Conservation (phyloP, 805 yeast genomes). For the Priceomyces castillae region DNA sequence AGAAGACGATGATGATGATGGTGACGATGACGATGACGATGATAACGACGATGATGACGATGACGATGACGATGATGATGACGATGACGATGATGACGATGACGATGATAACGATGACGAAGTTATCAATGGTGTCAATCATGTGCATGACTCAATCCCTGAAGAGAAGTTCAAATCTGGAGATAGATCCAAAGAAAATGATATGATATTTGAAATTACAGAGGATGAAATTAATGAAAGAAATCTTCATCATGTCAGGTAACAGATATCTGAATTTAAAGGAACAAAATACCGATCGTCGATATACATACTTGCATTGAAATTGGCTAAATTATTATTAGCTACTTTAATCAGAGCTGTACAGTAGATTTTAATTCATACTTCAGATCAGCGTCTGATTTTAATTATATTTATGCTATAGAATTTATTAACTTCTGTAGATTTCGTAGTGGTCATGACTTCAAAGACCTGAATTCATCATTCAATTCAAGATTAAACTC, state of each 20-base stretch:
- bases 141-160: background rate
- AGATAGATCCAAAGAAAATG: conserved; percentile 12
- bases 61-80: conserved; percentile 38
- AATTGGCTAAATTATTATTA: no score
- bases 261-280: no score
- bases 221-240: conserved; percentile 12
- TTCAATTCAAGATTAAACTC: conserved; percentile 12
- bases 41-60: conserved; percentile 39
- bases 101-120: conserved; percentile 15
- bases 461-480: conserved; percentile 8
- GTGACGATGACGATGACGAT: conserved; percentile 36
- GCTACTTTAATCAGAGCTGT: background rate
- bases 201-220: conserved; percentile 23
- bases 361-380: background rate
- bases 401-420: background rate
- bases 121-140: background rate
- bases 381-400: background rate
- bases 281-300: no score
- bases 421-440: background rate
- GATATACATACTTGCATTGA: no score
- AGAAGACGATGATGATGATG: conserved; percentile 33
- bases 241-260: no score
- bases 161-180: conserved; percentile 5
- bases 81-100: conserved; percentile 33
- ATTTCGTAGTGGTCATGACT: background rate